Evolutionary conservation across 2,329 filamentous ascomycete species (phyloP).

Genomic region (Neonectria neomacrospora): DNA sequence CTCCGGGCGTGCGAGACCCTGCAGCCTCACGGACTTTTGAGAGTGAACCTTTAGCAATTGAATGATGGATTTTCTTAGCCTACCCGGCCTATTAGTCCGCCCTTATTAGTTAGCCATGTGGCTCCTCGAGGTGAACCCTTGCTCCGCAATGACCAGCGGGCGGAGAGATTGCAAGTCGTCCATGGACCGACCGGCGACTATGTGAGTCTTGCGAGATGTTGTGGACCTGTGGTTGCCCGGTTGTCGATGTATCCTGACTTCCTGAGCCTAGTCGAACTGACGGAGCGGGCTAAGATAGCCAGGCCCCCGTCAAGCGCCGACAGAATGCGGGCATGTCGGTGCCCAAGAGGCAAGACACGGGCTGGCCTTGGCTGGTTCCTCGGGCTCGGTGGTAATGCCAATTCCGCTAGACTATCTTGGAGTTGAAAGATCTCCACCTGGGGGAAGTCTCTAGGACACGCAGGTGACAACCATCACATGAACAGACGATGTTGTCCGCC

Average conservation of each 20-base stretch:
- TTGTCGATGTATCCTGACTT: constrained; percentile 11
- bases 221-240: constrained; percentile 10
- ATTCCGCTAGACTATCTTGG: constrained; percentile 11
- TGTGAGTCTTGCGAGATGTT: constrained; percentile 10
- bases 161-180: constrained; percentile 10
- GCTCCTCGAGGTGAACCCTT: constrained; percentile 18
- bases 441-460: constrained; percentile 7
- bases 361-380: not conserved
- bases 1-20: constrained; percentile 12
- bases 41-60: constrained; percentile 21
- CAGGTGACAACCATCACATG: constrained; percentile 30
- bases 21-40: constrained; percentile 19
- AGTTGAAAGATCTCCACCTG: constrained; percentile 1
- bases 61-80: constrained; percentile 22
- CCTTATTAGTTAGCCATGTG: constrained; percentile 18
- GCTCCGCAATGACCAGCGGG: constrained; percentile 22
- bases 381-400: constrained; percentile 13
- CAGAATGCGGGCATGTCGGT: not conserved
- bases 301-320: not conserved
- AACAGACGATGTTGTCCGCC: constrained; percentile 15
- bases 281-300: not conserved
- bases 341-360: constrained; percentile 2
- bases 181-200: not conserved
- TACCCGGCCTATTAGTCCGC: constrained; percentile 1
- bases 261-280: constrained; percentile 12